These are phyloP conservation scores for Pythium coloratum DNA, from an alignment of 352 stramenopile species.

Conservation along the genomic window DNA sequence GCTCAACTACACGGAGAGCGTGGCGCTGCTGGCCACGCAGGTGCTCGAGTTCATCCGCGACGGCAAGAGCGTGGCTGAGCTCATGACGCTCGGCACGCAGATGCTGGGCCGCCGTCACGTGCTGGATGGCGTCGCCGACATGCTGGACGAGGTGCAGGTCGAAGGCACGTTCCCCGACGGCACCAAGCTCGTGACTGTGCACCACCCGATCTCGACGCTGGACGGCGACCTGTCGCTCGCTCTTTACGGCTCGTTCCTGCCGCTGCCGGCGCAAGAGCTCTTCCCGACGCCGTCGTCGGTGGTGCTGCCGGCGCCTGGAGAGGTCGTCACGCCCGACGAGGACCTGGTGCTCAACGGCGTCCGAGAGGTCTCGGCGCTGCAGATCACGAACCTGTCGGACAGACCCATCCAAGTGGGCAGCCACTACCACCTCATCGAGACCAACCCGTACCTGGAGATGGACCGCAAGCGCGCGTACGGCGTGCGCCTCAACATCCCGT, in stretches of 20 bases:
- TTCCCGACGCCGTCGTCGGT: constrained; percentile 37
- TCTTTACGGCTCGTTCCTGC: constrained; percentile 94
- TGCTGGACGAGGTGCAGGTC: constrained; percentile 95
- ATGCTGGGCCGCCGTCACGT: constrained; percentile 91
- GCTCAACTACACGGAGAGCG: constrained; percentile 94
- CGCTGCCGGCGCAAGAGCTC: constrained; percentile 73
- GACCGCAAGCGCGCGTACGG: constrained; percentile 91
- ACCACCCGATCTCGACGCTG: constrained; percentile 89
- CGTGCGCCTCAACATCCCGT: constrained; percentile 94
- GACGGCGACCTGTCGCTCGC: constrained; percentile 91
- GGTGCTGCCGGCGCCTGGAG: constrained; percentile 39
- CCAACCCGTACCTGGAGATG: constrained; percentile 95
- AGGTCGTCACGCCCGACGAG: constrained; percentile 56
- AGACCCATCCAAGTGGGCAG: constrained; percentile 93
- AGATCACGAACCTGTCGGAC: constrained; percentile 95
- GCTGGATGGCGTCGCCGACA: constrained; percentile 86
- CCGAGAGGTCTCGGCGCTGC: constrained; percentile 70
- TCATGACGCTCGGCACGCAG: constrained; percentile 87
- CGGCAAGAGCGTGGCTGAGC: constrained; percentile 81
- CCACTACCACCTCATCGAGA: constrained; percentile 97
- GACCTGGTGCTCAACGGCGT: constrained; percentile 87
- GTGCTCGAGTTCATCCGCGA: constrained; percentile 96
- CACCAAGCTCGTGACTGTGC: constrained; percentile 97
- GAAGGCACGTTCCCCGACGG: constrained; percentile 98
- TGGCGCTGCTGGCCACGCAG: constrained; percentile 92